These are phyloP conservation scores for Dactylellina parvicollis DNA, from an alignment of 2,329 filamentous ascomycete genomes.

Conservation along the genomic window DNA sequence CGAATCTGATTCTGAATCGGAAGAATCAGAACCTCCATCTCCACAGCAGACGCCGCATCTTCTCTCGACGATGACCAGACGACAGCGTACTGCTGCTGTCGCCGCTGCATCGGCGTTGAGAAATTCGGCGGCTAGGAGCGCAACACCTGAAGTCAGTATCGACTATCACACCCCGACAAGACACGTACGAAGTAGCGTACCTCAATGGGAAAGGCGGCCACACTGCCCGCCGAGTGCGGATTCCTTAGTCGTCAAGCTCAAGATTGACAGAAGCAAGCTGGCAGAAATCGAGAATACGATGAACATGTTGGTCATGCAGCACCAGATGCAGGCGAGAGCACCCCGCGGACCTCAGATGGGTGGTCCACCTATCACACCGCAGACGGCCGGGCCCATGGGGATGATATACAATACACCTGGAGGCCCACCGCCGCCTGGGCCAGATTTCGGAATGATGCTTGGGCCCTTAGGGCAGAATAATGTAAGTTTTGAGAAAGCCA, in stretches of 20 bases:
- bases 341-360: constrained; percentile 17
- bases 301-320: constrained; percentile 60
- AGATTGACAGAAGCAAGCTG: constrained; percentile 76
- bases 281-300: constrained; percentile 71
- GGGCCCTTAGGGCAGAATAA: constrained; percentile 43
- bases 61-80: constrained; percentile 56
- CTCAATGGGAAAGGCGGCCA: constrained; percentile 51
- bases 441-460: constrained; percentile 47
- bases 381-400: constrained; percentile 19
- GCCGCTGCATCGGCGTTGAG: constrained; percentile 79
- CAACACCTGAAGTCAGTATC: constrained; percentile 76
- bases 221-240: constrained; percentile 59
- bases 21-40: constrained; percentile 71
- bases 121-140: constrained; percentile 73
- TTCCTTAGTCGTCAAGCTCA: constrained; percentile 78
- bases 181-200: constrained; percentile 15
- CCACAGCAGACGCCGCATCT: constrained; percentile 56
- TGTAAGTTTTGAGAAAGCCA: constrained; percentile 2
- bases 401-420: constrained; percentile 51
- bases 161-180: constrained; percentile 42
- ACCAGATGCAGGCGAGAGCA: constrained; percentile 16
- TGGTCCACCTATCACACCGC: constrained; percentile 28
- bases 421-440: constrained; percentile 34
- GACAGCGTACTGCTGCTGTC: constrained; percentile 55
- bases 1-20: constrained; percentile 86